These are phyloP conservation scores for Penicillium soppii DNA, from an alignment of 495 filamentous ascomycete species.

Conservation along the genomic window DNA sequence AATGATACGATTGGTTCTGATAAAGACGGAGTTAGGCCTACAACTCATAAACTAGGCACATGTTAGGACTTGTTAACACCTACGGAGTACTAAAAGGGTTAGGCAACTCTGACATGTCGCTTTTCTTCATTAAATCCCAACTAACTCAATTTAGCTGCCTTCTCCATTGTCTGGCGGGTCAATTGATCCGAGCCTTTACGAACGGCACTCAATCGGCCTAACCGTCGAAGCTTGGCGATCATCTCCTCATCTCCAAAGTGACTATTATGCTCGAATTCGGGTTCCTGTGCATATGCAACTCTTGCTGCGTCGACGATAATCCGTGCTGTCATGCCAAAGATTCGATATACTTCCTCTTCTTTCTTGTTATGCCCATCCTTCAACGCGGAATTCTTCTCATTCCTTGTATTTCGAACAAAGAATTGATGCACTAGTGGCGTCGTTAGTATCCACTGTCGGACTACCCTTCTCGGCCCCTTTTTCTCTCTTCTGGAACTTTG, in stretches of 20 bases:
- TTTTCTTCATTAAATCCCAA: background rate
- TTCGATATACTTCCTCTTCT: slow-evolving; percentile 60
- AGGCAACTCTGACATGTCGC: background rate
- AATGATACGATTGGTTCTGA: slow-evolving; percentile 6
- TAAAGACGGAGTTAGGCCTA: too few species aligned
- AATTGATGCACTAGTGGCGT: slow-evolving; percentile 73
- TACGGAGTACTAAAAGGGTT: too few species aligned
- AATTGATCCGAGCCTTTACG: slow-evolving; percentile 46
- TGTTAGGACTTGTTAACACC: too few species aligned
- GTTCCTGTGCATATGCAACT: slow-evolving; percentile 75
- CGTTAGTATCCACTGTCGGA: background rate
- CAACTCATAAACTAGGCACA: too few species aligned
- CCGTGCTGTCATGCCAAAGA: slow-evolving; percentile 90
- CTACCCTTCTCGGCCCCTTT: background rate
- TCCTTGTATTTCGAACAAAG: slow-evolving; percentile 64
- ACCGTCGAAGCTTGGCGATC: slow-evolving; percentile 58
- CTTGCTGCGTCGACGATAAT: slow-evolving; percentile 84
- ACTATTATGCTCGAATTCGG: slow-evolving; percentile 81
- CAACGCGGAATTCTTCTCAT: too few species aligned
- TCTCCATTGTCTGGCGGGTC: slow-evolving; percentile 57
- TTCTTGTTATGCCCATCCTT: too few species aligned
- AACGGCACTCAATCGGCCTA: slow-evolving; percentile 61
- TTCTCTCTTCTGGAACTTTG: background rate
- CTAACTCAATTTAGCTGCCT: slow-evolving; percentile 53
- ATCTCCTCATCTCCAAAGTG: slow-evolving; percentile 78